A percentile compares a stretch with the other conserved stretches of the same genome.
These are phyloP conservation scores for Anisogramma anomala DNA, from an alignment of 2,329 filamentous ascomycete species.

Conservation along the genomic window DNA sequence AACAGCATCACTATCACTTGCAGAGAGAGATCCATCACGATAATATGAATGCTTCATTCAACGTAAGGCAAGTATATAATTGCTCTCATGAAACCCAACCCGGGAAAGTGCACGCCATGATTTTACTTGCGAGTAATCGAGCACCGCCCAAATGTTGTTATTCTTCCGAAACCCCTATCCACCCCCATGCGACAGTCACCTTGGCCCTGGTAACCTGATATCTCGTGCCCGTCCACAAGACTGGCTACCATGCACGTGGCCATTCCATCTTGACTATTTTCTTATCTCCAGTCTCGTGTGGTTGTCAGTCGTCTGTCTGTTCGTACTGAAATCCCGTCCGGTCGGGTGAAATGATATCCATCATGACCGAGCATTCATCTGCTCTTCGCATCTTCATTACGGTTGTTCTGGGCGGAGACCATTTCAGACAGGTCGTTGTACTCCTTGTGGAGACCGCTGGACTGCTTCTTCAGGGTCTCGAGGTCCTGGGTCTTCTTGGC, in stretches of 20 bases:
- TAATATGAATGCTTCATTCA: too few relatives aligned
- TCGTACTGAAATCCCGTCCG: too few relatives aligned
- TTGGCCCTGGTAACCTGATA: neutral
- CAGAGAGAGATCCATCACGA: too few relatives aligned
- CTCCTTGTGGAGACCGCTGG: conserved; percentile 68
- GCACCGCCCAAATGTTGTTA: conserved; percentile 1
- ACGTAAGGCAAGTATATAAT: neutral
- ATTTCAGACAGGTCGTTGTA: conserved; percentile 80
- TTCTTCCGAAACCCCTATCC: neutral
- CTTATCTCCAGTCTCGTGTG: neutral
- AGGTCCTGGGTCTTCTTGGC: conserved; percentile 73
- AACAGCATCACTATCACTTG: too few relatives aligned
- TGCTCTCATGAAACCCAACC: neutral
- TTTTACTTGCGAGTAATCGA: neutral
- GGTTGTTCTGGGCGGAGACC: conserved; percentile 47
- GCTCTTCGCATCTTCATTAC: conserved; percentile 50
- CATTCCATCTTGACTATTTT: too few relatives aligned
- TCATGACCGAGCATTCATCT: conserved; percentile 28
- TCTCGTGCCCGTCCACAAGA: too few relatives aligned
- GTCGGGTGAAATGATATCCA: too few relatives aligned
- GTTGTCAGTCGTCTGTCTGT: too few relatives aligned
- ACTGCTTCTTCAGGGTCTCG: conserved; percentile 84
- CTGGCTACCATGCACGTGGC: neutral
- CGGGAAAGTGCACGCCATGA: neutral
- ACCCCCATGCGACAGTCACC: neutral